Evolutionary conservation across 352 stramenopile genomes (phyloP).

Genomic region (Thalassiosira hispida): DNA sequence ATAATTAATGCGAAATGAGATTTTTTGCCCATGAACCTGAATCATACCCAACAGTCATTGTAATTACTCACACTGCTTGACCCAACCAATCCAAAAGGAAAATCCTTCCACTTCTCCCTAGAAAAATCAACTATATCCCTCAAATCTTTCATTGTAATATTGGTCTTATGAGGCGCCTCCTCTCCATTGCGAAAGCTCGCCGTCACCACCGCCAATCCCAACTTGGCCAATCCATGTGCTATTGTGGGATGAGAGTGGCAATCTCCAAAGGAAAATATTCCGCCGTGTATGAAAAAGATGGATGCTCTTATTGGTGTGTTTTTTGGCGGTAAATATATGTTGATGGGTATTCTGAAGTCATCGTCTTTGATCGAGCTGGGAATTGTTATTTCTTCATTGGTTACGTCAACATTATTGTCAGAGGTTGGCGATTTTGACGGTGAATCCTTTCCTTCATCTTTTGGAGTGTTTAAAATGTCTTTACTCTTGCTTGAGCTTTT

Average conservation of each 20-base stretch:
- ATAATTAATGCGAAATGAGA: not conserved
- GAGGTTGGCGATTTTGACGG: too few species aligned
- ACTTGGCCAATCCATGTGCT: not conserved
- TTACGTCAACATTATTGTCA: not conserved
- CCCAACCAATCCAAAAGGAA: constrained; percentile 27
- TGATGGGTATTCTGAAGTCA: not conserved
- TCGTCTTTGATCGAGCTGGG: not conserved
- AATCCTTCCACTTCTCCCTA: not conserved
- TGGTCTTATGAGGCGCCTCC: constrained; percentile 5
- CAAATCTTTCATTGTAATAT: constrained; percentile 23
- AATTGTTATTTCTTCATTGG: not conserved
- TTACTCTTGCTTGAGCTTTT: too few species aligned
- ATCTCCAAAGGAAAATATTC: constrained; percentile 23
- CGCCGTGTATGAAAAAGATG: constrained; percentile 7
- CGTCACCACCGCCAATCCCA: constrained; percentile 13
- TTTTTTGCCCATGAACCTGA: too few species aligned
- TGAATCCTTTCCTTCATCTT: too few species aligned
- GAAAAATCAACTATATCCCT: constrained; percentile 27
- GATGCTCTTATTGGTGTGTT: not conserved
- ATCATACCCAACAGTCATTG: too few species aligned
- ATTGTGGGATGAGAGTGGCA: constrained; percentile 20
- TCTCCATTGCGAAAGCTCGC: constrained; percentile 25
- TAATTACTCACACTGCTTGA: constrained; percentile 30
- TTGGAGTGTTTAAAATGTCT: too few species aligned
- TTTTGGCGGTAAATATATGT: not conserved